Conservation (phyloP, 257 asterid species). For the Gentiana macrophylla region DNA sequence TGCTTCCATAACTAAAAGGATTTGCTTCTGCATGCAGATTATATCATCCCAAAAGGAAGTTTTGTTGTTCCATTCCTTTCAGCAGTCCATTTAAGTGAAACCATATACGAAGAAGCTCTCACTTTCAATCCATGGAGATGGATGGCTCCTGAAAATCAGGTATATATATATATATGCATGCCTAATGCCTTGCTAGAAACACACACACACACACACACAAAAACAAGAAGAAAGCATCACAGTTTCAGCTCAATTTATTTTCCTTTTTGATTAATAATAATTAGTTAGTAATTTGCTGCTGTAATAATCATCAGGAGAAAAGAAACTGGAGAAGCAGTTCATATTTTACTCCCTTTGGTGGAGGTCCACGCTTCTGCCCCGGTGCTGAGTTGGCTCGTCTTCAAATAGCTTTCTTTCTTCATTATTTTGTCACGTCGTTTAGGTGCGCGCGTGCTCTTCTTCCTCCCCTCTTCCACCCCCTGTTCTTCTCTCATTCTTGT, state of each 20-base stretch:
- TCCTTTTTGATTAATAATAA: no score
- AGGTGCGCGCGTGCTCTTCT: conserved; percentile 22
- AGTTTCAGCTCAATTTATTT: no score
- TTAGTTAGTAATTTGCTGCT: no score
- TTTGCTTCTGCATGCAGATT: conserved; percentile 49
- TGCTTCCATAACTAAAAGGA: not conserved
- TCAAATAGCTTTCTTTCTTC: conserved; percentile 79
- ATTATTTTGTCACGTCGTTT: conserved; percentile 54
- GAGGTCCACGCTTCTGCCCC: conserved; percentile 87
- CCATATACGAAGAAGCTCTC: conserved; percentile 46
- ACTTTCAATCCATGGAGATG: conserved; percentile 91
- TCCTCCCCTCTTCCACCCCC: not conserved
- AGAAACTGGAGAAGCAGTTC: conserved; percentile 79
- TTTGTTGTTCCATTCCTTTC: conserved; percentile 89
- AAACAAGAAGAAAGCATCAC: not conserved
- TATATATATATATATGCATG: conserved; percentile 4
- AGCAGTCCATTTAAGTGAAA: conserved; percentile 66
- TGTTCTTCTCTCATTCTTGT: not conserved
- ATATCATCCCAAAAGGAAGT: conserved; percentile 69
- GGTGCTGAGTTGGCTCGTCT: conserved; percentile 96
- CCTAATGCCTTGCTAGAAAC: no score
- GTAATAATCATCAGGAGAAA: conserved; percentile 39
- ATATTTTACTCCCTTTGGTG: conserved; percentile 79
- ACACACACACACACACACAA: not conserved
- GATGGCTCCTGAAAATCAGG: conserved; percentile 81